Conservation (phyloP, 2,329 filamentous ascomycete genomes). For the Emmonsia crescens region DNA sequence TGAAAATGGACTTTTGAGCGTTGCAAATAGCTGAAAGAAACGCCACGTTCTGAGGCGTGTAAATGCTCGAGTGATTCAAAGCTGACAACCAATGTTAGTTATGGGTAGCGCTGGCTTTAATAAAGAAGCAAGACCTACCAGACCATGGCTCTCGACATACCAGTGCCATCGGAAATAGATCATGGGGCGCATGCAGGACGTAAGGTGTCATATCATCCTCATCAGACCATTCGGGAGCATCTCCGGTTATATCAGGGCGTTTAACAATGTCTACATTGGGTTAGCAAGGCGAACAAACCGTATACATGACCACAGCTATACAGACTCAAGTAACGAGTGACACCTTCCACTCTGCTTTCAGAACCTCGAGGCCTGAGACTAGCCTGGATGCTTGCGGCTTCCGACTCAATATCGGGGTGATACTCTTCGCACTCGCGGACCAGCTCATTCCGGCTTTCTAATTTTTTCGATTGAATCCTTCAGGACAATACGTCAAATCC, state of each 20-base stretch:
- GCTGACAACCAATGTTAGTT: slow-evolving; percentile 19
- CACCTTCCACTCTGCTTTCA: slow-evolving; percentile 47
- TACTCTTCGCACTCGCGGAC: slow-evolving; percentile 30
- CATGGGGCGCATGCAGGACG: slow-evolving; percentile 43
- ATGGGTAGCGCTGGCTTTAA: neutral
- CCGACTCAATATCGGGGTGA: slow-evolving; percentile 49
- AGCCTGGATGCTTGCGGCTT: slow-evolving; percentile 52
- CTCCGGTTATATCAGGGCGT: slow-evolving; percentile 40
- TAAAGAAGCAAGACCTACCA: slow-evolving; percentile 15
- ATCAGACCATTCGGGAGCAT: slow-evolving; percentile 44
- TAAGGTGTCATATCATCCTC: slow-evolving; percentile 56
- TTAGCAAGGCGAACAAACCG: neutral
- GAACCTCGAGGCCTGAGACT: slow-evolving; percentile 39
- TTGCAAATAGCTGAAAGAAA: slow-evolving; percentile 61
- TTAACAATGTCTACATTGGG: slow-evolving; percentile 40
- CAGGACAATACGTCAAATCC: neutral
- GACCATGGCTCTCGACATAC: slow-evolving; percentile 61
- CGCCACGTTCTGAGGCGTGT: slow-evolving; percentile 63
- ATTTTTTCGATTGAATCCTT: neutral
- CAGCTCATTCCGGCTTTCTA: neutral
- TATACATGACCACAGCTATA: slow-evolving; percentile 6
- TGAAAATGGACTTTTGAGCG: slow-evolving; percentile 55
- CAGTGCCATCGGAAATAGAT: slow-evolving; percentile 58
- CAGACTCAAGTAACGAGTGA: slow-evolving; percentile 52
- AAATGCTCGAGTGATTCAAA: slow-evolving; percentile 48